Conservation (phyloP, 148 eudicot genomes). For the Rhododendron ovatum region DNA sequence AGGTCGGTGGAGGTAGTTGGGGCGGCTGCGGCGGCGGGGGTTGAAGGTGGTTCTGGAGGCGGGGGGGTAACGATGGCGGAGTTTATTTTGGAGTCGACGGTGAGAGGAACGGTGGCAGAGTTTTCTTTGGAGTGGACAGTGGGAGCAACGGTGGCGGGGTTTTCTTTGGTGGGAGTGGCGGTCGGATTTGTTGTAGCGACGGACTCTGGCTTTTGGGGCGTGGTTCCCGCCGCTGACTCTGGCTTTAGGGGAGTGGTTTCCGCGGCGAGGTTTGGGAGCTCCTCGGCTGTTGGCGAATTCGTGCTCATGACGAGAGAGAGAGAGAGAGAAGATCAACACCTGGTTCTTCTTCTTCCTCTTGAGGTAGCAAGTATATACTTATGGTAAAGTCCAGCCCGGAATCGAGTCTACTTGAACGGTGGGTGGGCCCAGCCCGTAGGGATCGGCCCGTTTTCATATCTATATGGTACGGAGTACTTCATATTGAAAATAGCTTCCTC, state of each 20-base stretch:
- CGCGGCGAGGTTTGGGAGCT: not conserved
- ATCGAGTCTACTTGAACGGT: too few relatives aligned
- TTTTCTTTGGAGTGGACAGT: not conserved
- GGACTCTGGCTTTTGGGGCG: not conserved
- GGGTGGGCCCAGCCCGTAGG: too few relatives aligned
- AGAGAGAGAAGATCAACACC: not conserved
- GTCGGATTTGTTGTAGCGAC: not conserved
- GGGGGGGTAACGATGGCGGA: constrained; percentile 19
- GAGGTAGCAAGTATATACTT: too few relatives aligned
- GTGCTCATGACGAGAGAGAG: not conserved
- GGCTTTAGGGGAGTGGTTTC: not conserved
- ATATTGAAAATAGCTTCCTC: too few relatives aligned
- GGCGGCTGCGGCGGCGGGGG: constrained; percentile 11
- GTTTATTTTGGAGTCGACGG: constrained; percentile 18
- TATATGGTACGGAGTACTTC: too few relatives aligned
- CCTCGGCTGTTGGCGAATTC: not conserved
- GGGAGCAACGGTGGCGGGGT: not conserved
- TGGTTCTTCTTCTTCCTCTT: not conserved
- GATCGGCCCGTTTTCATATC: too few relatives aligned
- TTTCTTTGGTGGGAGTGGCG: not conserved
- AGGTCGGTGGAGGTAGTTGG: constrained; percentile 27
- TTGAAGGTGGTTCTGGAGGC: constrained; percentile 18
- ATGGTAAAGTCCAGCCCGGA: too few relatives aligned
- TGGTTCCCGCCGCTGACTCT: not conserved
- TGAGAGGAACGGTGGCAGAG: constrained; percentile 10